Base-by-base conservation (phyloP, 495 filamentous ascomycete species). In the Aspergillus heteromorphus region DNA sequence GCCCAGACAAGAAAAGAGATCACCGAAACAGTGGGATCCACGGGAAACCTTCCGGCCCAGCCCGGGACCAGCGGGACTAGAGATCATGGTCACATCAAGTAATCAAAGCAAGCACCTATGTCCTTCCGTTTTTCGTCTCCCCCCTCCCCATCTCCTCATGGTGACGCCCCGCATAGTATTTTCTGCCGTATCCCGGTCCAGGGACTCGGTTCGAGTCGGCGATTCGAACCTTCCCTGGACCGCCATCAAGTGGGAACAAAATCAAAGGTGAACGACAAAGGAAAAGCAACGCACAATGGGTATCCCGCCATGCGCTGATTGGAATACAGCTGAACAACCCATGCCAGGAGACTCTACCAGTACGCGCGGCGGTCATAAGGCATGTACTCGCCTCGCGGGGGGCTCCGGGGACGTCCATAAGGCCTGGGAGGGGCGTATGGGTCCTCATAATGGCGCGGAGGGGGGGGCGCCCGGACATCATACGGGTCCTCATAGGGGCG, bases 401-500 rank as follows among this genome's bases (percentile, higher is more conserved):
- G 75, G 50, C 66, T 64, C 20, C 75, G 73, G 23, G 73, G 73
- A 40, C 75, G 71, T 41, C 65, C 73, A 56, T 77, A 78, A 20
- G 72, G 67, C 25, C 73, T 68, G 11, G 71, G 65, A 27, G 64
- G 65, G 40, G 72, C 64, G 60, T 78, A 78, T 4, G 75, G 73
- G 48, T 78, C 75, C 51, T 76, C 73, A 57, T 74, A 76, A 51
- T 47, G 43, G 21, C 72, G 73, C 14, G 74, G 74, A 11, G 73
- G 73, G 16, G 73, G 73, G 6, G 72, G 73, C 45, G 68, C 65
- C 20, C 70, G 66, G 23, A 68, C 62, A 65, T 75, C 73, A 62
- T 80, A 79, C 10, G 73, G 74, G 60, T 81, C 79, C 54, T 81
- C 77, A 57, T 80, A 80, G 16, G 71, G 70, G 58, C 76, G 74